Base-by-base conservation (phyloP, 768 basidiomycete genomes). In the Termitomyces sp. region DNA sequence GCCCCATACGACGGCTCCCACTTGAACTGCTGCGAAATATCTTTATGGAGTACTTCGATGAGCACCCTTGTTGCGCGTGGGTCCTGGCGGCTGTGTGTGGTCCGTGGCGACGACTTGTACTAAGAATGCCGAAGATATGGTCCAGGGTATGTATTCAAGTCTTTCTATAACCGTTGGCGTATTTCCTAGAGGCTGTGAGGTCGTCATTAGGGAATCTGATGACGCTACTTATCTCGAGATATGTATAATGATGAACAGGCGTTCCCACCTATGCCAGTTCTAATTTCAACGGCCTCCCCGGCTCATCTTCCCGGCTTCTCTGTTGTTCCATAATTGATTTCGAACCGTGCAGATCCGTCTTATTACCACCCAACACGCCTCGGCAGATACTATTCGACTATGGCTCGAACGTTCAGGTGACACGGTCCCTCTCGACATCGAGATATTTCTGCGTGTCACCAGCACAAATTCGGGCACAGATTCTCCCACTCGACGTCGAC, bases 361-460 rank as follows among this genome's bases (percentile, higher is more conserved):
- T 41, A 74, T 85, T 43, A 89, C 89, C 21, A 85, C 81, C 29
- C 86, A 84, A 58, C 76, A 81, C 40, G 76, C 86, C 9, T 88
- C 89, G 29, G 82, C 90, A 27, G 90, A 92, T 65, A 90, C 86
- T 5, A 82, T 92, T 48, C 85, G 90, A 8, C 77, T 92, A 11
- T 92, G 90, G 90, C 77, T 92, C 0, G 89, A 91, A 68, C 84
- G 90, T 27, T 87, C 90, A 12, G 90, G 90, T 17, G 73, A 77
- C 51, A 78, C 71, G 5, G 82, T 85, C 6, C 86, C 90, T 6
- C 78, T 92, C 9, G 90, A 91, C 67, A 89, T 92, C 58, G 89
- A 91, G 67, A 90, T 92, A 46, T 86, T 84, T 67, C 73, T 92
- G 38, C 85, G 83, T 35, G 80, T 86, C 27, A 72, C 73, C 35